A percentile compares a stretch with the other conserved stretches of the same genome.
Evolutionary conservation across 1,284 basidiomycete species (phyloP).

Genomic region (Rhodotorula mucilaginosa): DNA sequence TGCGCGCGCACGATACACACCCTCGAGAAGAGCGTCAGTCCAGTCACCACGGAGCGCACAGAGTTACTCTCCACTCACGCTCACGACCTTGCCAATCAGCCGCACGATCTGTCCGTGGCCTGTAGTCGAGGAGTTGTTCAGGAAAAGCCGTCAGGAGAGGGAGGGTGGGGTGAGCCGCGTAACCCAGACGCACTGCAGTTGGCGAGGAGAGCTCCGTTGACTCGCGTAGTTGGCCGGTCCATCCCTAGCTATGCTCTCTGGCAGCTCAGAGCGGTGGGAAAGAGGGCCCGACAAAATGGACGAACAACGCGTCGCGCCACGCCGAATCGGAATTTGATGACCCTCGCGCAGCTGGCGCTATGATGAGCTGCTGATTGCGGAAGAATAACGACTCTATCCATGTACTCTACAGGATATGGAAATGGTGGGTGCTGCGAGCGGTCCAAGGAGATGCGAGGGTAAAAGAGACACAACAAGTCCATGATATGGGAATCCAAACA

Average conservation of each 20-base stretch:
- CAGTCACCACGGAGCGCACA: neutral
- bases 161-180: neutral
- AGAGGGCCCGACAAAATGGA: neutral
- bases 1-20: slow-evolving; percentile 41
- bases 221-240: slow-evolving; percentile 39
- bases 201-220: slow-evolving; percentile 27
- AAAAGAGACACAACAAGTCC: too few species aligned
- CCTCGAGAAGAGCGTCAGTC: neutral
- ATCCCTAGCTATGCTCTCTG: slow-evolving; percentile 4
- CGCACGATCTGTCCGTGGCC: slow-evolving; percentile 63
- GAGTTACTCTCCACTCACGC: slow-evolving; percentile 52
- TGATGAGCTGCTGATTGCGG: neutral
- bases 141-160: neutral
- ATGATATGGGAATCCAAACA: too few species aligned
- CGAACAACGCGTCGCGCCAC: neutral
- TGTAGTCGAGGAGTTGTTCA: neutral
- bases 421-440: neutral
- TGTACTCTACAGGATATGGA: neutral
- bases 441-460: too few species aligned
- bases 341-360: neutral
- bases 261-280: neutral
- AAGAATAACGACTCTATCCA: neutral
- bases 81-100: slow-evolving; percentile 67
- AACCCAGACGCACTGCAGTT: slow-evolving; percentile 19
- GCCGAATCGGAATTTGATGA: neutral